Conservation (phyloP, 2,329 filamentous ascomycete genomes). For the Curvularia spicifera region DNA sequence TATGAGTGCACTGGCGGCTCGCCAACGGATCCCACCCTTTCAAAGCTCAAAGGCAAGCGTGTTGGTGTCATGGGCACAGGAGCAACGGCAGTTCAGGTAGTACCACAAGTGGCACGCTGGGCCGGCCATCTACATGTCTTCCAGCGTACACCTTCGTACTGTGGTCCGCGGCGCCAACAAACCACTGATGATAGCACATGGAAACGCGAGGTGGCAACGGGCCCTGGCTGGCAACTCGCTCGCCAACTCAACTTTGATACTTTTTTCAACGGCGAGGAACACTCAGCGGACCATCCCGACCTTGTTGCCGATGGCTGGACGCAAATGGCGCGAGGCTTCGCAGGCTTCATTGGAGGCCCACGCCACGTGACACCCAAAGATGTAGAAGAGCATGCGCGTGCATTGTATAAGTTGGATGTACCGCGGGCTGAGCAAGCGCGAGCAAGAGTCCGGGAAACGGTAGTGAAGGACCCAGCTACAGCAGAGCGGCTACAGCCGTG, state of each 20-base stretch:
- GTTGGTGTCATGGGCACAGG: conserved; percentile 56
- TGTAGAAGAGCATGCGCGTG: conserved; percentile 1
- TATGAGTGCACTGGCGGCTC: conserved; percentile 52
- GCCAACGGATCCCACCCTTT: conserved; percentile 32
- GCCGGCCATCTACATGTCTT: conserved; percentile 50
- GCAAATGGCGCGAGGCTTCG: conserved; percentile 16
- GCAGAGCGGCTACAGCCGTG: conserved; percentile 63
- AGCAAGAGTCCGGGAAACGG: neutral
- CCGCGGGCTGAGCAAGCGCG: conserved; percentile 8
- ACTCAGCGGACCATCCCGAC: conserved; percentile 44
- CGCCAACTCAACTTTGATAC: conserved; percentile 53
- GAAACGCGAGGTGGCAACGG: conserved; percentile 38
- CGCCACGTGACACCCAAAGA: conserved; percentile 12
- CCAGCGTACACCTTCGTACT: conserved; percentile 52
- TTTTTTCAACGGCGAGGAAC: conserved; percentile 29
- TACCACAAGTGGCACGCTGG: conserved; percentile 51
- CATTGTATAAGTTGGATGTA: conserved; percentile 8
- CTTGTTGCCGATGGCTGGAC: conserved; percentile 60
- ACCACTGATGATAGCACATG: conserved; percentile 55
- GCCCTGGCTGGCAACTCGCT: conserved; percentile 57
- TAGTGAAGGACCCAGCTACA: conserved; percentile 57
- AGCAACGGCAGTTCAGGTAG: conserved; percentile 51
- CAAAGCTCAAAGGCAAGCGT: conserved; percentile 35
- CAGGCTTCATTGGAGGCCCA: conserved; percentile 25
- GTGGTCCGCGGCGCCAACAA: conserved; percentile 45